A percentile compares a stretch with the other conserved stretches of the same genome.
These are phyloP conservation scores for Penicillium sp. DNA, from an alignment of 2,329 filamentous ascomycete species.

Conservation along the genomic window DNA sequence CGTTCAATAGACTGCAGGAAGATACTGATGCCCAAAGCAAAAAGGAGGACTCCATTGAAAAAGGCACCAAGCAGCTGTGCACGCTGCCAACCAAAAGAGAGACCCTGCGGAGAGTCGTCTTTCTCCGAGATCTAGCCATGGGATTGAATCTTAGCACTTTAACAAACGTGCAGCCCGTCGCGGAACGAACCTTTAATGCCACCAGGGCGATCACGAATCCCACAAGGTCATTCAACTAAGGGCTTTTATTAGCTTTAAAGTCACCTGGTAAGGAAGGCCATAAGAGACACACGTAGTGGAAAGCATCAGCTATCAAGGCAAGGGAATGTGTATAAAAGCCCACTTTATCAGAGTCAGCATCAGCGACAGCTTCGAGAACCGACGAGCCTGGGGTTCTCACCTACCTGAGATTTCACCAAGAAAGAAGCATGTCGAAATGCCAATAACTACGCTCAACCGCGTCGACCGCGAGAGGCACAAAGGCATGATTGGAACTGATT, in stretches of 20 bases:
- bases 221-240: constrained; percentile 68
- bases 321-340: constrained; percentile 72
- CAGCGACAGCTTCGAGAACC: background rate
- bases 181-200: constrained; percentile 59
- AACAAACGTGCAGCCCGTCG: no score
- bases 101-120: constrained; percentile 57
- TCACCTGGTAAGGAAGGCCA: background rate
- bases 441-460: constrained; percentile 33
- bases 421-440: constrained; percentile 35
- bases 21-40: constrained; percentile 72
- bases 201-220: constrained; percentile 67
- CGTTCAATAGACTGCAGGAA: constrained; percentile 72
- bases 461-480: constrained; percentile 31
- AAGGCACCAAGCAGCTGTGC: constrained; percentile 74
- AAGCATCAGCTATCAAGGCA: constrained; percentile 73
- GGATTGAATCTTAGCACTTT: constrained; percentile 1
- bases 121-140: constrained; percentile 56
- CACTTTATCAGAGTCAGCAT: constrained; percentile 43
- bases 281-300: constrained; percentile 65
- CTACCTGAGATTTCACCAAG: constrained; percentile 34
- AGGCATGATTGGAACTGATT: constrained; percentile 20
- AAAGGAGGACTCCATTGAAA: constrained; percentile 75
- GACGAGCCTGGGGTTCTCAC: background rate
- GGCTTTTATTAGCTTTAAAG: constrained; percentile 8
- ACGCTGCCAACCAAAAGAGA: constrained; percentile 76